Evolutionary conservation across 2,329 filamentous ascomycete genomes (phyloP), one percentile per base, ranked within the genome.

Genomic region (Chrysoporthe cubensis): DNA sequence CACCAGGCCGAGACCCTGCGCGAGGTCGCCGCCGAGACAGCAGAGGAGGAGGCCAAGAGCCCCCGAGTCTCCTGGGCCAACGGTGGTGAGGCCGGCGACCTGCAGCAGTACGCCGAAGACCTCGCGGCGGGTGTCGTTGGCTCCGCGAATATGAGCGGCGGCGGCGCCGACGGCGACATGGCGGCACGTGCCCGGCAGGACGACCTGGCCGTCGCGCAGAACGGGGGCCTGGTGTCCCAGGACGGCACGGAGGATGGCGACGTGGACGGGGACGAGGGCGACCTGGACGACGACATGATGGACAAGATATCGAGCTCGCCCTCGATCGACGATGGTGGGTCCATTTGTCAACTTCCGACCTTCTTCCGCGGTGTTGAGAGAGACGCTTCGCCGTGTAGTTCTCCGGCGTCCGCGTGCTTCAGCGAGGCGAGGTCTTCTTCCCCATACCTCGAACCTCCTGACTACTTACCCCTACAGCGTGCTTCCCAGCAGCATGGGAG

Each of bases 321-420:
- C 77, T 98, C 95, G 74, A 99, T 99, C 80, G 94, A 97, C 85
- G 95, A 98, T 91, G 95, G 95, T 99, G 90, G 87, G 94, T 96
- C 84, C 82, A 80, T 79, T 81, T 77, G 74, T 73, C 69, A 73
- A 70, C 75, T 79, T 73, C 76, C 78, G 70, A 72, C 75, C 74
- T 70, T 80, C 71, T 70, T 80, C 71, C 81, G 80, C 71, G 83
- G 81, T 72, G 77, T 82, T 65, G 75, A 73, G 66, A 76, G 75
- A 71, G 74, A 75, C 66, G 73, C 74, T 70, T 66, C 72, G 68
- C 72, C 71, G 72, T 71, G 71, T 72, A 71, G 74, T 71, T 71
- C 72, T 70, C 73, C 74, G 74, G 75, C 75, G 73, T 77, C 77
- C 68, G 70, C 71, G 59, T 66, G 70, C 66, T 67, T 72, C 74